Percentiles rank a stretch among this genome's conserved stretches.
phyloP scores from a whole-genome alignment of 2,329 filamentous ascomycete genomes.

The Calonectria henricotiae region DNA sequence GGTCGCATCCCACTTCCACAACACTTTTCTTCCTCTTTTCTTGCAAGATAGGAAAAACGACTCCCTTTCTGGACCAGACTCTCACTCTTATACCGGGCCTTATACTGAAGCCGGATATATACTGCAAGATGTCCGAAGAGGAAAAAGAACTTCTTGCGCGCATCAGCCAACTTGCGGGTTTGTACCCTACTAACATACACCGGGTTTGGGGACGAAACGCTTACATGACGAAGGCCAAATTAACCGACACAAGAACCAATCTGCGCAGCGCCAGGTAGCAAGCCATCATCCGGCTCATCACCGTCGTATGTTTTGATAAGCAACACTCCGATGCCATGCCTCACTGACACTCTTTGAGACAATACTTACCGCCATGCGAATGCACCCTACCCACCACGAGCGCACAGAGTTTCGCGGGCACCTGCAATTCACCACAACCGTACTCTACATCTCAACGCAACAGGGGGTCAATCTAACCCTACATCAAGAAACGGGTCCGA shows the following conservation, averaged over 20 bases:
- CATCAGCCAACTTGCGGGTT: constrained; percentile 70
- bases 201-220: background rate
- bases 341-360: constrained; percentile 48
- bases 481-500: constrained; percentile 59
- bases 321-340: background rate
- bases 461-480: constrained; percentile 57
- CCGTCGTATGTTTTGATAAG: constrained; percentile 56
- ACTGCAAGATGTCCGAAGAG: constrained; percentile 64
- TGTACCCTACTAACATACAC: constrained; percentile 43
- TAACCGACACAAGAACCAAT: constrained; percentile 81
- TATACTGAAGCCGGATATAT: background rate
- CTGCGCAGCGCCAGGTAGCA: constrained; percentile 57
- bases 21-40: constrained; percentile 15
- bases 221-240: constrained; percentile 75
- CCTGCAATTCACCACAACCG: constrained; percentile 63
- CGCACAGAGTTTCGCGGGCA: constrained; percentile 59
- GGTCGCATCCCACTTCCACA: constrained; percentile 16
- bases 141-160: constrained; percentile 70
- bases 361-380: constrained; percentile 55
- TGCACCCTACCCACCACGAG: constrained; percentile 57
- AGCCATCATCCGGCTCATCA: constrained; percentile 53
- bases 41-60: background rate
- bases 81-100: background rate
- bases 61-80: background rate
- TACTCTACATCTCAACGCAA: constrained; percentile 76